These are phyloP conservation scores for Ilyonectria destructans DNA, from an alignment of 2,329 filamentous ascomycete species.

Conservation along the genomic window DNA sequence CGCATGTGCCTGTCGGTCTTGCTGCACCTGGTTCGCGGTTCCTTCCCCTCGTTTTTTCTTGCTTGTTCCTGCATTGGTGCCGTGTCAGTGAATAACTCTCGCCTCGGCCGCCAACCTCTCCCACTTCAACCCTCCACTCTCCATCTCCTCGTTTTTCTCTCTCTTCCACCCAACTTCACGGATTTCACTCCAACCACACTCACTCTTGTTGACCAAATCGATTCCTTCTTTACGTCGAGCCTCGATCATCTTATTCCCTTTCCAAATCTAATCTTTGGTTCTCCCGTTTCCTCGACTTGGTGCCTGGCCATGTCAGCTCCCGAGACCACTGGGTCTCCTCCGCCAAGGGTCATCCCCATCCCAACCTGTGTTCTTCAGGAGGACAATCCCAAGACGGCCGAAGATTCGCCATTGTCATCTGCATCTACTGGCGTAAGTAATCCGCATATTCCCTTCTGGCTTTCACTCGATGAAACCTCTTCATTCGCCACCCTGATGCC, in stretches of 20 bases:
- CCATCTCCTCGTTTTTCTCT: slow-evolving; percentile 32
- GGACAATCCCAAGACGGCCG: slow-evolving; percentile 37
- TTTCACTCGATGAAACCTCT: not conserved
- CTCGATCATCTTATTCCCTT: slow-evolving; percentile 47
- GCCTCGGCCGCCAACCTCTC: slow-evolving; percentile 34
- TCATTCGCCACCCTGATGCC: not conserved
- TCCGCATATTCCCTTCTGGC: not conserved
- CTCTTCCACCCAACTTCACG: slow-evolving; percentile 41
- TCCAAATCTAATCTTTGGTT: slow-evolving; percentile 23
- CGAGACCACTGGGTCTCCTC: slow-evolving; percentile 48
- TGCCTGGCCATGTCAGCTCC: slow-evolving; percentile 51
- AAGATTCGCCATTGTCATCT: slow-evolving; percentile 34
- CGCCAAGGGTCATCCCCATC: slow-evolving; percentile 44
- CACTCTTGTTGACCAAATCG: slow-evolving; percentile 52
- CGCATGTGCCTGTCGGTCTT: slow-evolving; percentile 38
- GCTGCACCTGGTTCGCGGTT: slow-evolving; percentile 36
- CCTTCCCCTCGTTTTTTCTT: slow-evolving; percentile 45
- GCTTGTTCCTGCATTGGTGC: slow-evolving; percentile 41
- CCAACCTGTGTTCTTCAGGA: slow-evolving; percentile 39
- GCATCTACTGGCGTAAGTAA: slow-evolving; percentile 41
- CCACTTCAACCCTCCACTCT: slow-evolving; percentile 31
- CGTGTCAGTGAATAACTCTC: slow-evolving; percentile 51
- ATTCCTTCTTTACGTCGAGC: slow-evolving; percentile 49
- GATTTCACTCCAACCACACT: slow-evolving; percentile 38
- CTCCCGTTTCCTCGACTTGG: slow-evolving; percentile 7